Conservation (phyloP, 768 basidiomycete genomes). For the Boletus huronensis region DNA sequence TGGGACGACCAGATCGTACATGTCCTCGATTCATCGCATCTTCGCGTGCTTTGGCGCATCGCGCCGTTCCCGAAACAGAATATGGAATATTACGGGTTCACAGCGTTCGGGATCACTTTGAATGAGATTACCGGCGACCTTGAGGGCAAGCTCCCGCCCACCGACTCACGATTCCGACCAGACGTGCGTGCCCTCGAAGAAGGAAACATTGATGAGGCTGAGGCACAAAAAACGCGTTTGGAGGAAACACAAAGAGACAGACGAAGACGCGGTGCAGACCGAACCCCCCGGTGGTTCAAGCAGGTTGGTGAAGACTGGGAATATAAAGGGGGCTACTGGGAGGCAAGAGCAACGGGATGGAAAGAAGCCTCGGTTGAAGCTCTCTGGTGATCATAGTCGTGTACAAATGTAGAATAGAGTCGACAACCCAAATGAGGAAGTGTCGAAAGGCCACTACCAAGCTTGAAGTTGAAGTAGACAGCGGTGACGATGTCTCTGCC, state of each 20-base stretch:
- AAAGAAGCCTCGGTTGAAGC: conserved; percentile 44
- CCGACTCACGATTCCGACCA: conserved; percentile 78
- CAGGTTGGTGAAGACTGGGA: conserved; percentile 67
- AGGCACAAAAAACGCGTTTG: conserved; percentile 64
- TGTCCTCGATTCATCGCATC: conserved; percentile 61
- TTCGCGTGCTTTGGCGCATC: conserved; percentile 76
- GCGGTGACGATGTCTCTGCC: conserved; percentile 19
- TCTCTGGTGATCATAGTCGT: conserved; percentile 50
- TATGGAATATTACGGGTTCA: conserved; percentile 78
- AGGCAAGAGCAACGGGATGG: conserved; percentile 64
- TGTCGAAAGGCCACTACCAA: too few relatives aligned
- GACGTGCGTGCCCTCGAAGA: conserved; percentile 83
- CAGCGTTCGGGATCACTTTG: conserved; percentile 70
- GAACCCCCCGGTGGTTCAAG: conserved; percentile 72
- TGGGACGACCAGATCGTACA: conserved; percentile 85
- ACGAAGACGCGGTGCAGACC: conserved; percentile 56
- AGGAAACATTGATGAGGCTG: conserved; percentile 67
- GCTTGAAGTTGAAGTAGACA: too few relatives aligned
- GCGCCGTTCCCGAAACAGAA: conserved; percentile 69
- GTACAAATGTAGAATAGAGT: not conserved
- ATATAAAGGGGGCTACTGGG: conserved; percentile 84
- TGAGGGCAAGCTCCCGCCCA: conserved; percentile 61
- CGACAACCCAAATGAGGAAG: not conserved
- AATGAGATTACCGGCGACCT: conserved; percentile 76
- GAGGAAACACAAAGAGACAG: conserved; percentile 78